Conservation (phyloP, 805 yeast species). For the Zygosaccharomyces rouxii region DNA sequence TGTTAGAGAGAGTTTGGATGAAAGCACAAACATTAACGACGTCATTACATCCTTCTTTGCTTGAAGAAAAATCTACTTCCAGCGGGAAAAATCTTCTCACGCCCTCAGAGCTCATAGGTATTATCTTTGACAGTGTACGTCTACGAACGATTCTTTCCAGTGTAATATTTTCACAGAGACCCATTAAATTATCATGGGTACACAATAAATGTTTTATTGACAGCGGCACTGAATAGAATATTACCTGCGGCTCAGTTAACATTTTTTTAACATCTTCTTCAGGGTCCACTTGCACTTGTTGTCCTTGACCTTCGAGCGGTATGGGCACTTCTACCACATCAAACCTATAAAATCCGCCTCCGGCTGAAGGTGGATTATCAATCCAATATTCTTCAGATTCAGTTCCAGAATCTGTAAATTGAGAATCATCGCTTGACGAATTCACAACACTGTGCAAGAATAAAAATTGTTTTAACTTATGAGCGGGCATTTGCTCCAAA, state of each 20-base stretch:
- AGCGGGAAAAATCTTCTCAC: slow-evolving; percentile 8
- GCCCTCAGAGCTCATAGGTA: slow-evolving; percentile 13
- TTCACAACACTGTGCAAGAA: slow-evolving; percentile 12
- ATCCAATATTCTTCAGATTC: not conserved
- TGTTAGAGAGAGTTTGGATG: slow-evolving; percentile 7
- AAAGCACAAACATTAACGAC: slow-evolving; percentile 2
- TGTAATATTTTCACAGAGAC: slow-evolving; percentile 9
- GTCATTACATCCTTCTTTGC: not conserved
- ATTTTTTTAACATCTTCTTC: slow-evolving; percentile 2
- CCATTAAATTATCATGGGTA: slow-evolving; percentile 10
- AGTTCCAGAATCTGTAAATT: slow-evolving; percentile 7
- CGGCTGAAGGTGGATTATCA: slow-evolving; percentile 1
- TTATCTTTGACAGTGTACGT: slow-evolving; percentile 8
- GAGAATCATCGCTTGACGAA: slow-evolving; percentile 14
- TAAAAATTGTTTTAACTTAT: slow-evolving; percentile 10
- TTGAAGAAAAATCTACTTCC: slow-evolving; percentile 6
- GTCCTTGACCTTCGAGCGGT: not conserved
- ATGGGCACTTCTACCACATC: slow-evolving; percentile 10
- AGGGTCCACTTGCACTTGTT: not conserved
- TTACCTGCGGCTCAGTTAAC: slow-evolving; percentile 6
- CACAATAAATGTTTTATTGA: slow-evolving; percentile 9
- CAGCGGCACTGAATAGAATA: slow-evolving; percentile 10
- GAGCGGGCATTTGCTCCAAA: slow-evolving; percentile 9
- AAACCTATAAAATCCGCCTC: slow-evolving; percentile 3
- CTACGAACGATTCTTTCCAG: slow-evolving; percentile 12